Percentiles rank a stretch among this genome's conserved stretches.
phyloP scores from a whole-genome alignment of 352 stramenopile species.

The Phytophthora syringae region DNA sequence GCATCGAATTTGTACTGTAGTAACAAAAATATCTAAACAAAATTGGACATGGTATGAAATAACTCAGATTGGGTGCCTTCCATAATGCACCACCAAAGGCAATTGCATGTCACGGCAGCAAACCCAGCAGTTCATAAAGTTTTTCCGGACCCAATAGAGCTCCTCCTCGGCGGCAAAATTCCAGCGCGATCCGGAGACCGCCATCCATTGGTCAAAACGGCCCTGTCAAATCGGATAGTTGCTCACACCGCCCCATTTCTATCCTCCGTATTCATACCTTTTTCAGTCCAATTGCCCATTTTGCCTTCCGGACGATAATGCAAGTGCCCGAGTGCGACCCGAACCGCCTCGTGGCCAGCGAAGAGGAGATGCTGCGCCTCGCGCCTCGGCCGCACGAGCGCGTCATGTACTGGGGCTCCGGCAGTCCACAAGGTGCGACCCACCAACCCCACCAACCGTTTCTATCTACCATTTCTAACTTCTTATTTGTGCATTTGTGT shows the following conservation, averaged over 20 bases:
- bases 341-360: conserved; percentile 43
- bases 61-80: too few species aligned
- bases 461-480: too few species aligned
- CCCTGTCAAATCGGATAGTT: not conserved
- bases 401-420: conserved; percentile 86
- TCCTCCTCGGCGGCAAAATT: not conserved
- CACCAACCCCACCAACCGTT: not conserved
- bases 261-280: not conserved
- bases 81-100: too few species aligned
- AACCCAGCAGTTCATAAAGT: too few species aligned
- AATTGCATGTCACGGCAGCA: too few species aligned
- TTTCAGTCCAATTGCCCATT: conserved; percentile 24
- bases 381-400: conserved; percentile 72
- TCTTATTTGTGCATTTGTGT: too few species aligned
- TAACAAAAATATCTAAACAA: too few species aligned
- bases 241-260: not conserved
- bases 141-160: too few species aligned
- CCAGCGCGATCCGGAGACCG: not conserved
- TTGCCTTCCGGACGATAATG: conserved; percentile 2
- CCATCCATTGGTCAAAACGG: not conserved
- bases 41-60: too few species aligned
- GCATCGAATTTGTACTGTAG: too few species aligned
- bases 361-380: conserved; percentile 63
- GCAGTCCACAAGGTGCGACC: conserved; percentile 75
- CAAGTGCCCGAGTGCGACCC: conserved; percentile 18